Evolutionary conservation across 1,139 yeast genomes (phyloP).

Genomic region (Hansenula lynferdii): DNA sequence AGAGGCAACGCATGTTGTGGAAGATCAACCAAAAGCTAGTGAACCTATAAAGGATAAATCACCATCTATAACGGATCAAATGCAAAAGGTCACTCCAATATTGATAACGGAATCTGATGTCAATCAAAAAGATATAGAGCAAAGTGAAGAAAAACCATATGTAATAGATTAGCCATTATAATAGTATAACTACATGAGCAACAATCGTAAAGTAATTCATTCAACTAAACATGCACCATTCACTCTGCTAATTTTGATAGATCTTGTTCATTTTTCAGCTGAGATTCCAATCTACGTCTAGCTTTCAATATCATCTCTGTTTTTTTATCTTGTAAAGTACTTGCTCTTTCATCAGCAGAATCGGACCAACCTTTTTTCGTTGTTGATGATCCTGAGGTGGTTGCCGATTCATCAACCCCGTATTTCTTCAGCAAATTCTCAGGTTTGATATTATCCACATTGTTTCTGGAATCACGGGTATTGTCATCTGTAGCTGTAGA

Average conservation of each 20-base stretch:
- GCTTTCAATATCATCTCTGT: conserved; percentile 47
- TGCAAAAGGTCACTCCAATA: conserved; percentile 44
- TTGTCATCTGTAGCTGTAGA: conserved; percentile 12
- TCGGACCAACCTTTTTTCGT: conserved; percentile 28
- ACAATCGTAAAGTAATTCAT: too few species aligned
- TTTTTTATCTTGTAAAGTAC: conserved; percentile 40
- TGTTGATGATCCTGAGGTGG: not conserved
- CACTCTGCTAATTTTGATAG: conserved; percentile 8
- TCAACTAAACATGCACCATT: not conserved
- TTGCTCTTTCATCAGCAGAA: conserved; percentile 34
- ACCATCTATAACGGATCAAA: conserved; percentile 17
- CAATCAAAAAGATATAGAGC: not conserved
- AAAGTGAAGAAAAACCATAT: conserved; percentile 3
- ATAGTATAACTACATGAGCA: too few species aligned
- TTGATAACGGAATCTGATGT: too few species aligned
- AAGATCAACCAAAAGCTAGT: not conserved
- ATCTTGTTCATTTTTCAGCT: conserved; percentile 21
- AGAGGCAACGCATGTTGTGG: not conserved
- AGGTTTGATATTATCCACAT: conserved; percentile 15
- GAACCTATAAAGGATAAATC: too few species aligned
- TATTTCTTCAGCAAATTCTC: conserved; percentile 22
- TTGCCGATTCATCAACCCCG: conserved; percentile 12
- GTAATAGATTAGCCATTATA: not conserved
- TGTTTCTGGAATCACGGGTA: conserved; percentile 15
- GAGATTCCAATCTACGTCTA: conserved; percentile 35